These are phyloP conservation scores for Panicum virgatum DNA, from an alignment of 202 grass and related monocot genomes.

Conservation along the genomic window DNA sequence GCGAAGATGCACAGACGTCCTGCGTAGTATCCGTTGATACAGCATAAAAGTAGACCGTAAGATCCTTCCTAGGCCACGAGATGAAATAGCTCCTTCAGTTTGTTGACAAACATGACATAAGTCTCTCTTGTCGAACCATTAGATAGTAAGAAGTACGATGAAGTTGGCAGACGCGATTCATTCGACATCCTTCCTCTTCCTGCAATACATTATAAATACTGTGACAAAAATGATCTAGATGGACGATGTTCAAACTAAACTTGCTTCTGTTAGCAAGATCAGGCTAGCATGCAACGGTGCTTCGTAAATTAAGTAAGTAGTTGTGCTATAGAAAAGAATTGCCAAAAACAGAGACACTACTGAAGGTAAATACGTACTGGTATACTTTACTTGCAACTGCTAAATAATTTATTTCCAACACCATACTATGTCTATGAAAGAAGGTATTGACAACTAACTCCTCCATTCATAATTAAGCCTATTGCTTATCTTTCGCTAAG, in stretches of 20 bases:
- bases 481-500: neutral
- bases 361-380: too few relatives aligned
- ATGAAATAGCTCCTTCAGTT: neutral
- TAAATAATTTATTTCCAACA: neutral
- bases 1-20: too few relatives aligned
- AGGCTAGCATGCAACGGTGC: neutral
- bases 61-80: neutral
- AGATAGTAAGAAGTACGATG: neutral
- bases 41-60: neutral
- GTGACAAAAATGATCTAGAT: neutral
- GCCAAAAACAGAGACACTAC: too few relatives aligned
- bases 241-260: neutral
- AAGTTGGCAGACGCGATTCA: neutral
- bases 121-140: neutral
- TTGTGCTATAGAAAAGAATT: neutral
- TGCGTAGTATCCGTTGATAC: too few relatives aligned
- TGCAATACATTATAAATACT: neutral
- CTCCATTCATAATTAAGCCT: neutral
- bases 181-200: neutral
- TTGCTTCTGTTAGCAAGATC: neutral
- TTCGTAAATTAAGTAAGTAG: neutral
- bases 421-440: neutral
- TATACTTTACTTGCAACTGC: too few relatives aligned
- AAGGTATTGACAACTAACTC: neutral
- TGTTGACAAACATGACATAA: neutral